Percentiles rank a stretch among this genome's conserved stretches.
Evolutionary conservation across 768 basidiomycete species (phyloP).

Genomic region (Termitomyces heimii): DNA sequence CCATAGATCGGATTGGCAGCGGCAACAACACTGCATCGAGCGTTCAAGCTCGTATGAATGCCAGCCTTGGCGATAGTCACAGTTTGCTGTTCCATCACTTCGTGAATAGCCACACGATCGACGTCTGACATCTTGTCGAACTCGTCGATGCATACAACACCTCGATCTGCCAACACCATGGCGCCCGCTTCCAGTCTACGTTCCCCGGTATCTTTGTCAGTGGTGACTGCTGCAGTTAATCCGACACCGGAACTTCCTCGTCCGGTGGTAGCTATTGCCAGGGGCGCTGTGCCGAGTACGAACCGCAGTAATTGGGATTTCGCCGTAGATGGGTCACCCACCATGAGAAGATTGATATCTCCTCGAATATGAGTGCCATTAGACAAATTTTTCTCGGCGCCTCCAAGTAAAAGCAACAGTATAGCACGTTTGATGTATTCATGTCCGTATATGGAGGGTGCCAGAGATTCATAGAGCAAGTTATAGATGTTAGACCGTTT

Average conservation of each 20-base stretch:
- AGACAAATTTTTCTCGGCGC: constrained; percentile 94
- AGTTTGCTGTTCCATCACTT: constrained; percentile 99
- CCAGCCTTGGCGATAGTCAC: constrained; percentile 99
- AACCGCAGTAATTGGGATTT: constrained; percentile 96
- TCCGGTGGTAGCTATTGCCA: constrained; percentile 98
- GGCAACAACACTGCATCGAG: constrained; percentile 94
- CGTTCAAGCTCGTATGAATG: constrained; percentile 97
- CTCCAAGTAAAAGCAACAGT: constrained; percentile 88
- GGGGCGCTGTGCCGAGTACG: constrained; percentile 90
- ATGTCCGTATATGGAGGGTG: constrained; percentile 95
- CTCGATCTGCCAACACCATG: constrained; percentile 98
- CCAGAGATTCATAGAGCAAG: constrained; percentile 89
- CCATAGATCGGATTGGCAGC: constrained; percentile 99
- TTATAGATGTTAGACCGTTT: constrained; percentile 84
- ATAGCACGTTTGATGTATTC: constrained; percentile 95
- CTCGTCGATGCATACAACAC: constrained; percentile 99
- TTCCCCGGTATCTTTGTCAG: constrained; percentile 97
- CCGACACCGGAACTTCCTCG: constrained; percentile 98
- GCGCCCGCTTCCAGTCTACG: constrained; percentile 96
- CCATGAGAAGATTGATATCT: constrained; percentile 99
- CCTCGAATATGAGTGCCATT: constrained; percentile 99
- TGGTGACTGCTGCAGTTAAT: constrained; percentile 97
- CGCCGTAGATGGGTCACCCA: constrained; percentile 98
- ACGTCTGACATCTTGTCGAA: constrained; percentile 99
- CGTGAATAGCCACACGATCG: constrained; percentile 98